These are phyloP conservation scores for Starmerella cellae DNA, from an alignment of 805 yeast species.

Conservation along the genomic window DNA sequence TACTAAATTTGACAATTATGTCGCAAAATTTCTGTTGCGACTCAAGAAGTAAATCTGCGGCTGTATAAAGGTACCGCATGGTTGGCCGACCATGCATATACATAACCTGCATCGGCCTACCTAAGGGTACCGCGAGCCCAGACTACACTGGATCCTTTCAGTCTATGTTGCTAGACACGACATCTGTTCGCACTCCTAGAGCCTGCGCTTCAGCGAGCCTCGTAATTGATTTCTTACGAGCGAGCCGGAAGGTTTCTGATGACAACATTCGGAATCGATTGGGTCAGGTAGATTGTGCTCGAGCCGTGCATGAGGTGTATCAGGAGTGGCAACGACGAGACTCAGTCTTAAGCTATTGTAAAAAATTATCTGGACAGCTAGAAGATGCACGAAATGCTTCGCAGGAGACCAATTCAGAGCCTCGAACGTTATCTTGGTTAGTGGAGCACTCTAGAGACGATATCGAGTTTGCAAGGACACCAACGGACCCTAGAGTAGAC, in stretches of 20 bases:
- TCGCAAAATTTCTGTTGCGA: too few species aligned
- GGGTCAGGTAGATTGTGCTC: conserved; percentile 21
- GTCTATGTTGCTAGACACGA: background rate
- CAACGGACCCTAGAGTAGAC: conserved; percentile 21
- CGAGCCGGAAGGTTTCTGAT: conserved; percentile 24
- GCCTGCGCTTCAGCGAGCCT: conserved; percentile 21
- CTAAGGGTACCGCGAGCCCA: too few species aligned
- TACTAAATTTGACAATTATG: too few species aligned
- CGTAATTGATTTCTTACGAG: conserved; percentile 21
- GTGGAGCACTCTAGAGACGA: conserved; percentile 19
- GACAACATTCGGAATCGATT: conserved; percentile 23
- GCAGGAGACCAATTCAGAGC: background rate
- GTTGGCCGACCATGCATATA: too few species aligned
- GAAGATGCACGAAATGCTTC: conserved; percentile 3
- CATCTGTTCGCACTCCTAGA: conserved; percentile 7
- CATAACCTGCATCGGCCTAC: too few species aligned
- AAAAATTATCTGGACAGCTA: conserved; percentile 7
- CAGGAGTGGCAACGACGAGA: conserved; percentile 19
- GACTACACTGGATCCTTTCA: too few species aligned
- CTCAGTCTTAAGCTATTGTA: conserved; percentile 15
- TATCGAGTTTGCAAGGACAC: conserved; percentile 16
- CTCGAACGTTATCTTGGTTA: conserved; percentile 13
- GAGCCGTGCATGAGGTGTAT: conserved; percentile 11
- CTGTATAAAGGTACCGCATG: too few species aligned
- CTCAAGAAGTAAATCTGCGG: too few species aligned